Evolutionary conservation across 768 basidiomycete species (phyloP).

Genomic region (Collybia sp.): DNA sequence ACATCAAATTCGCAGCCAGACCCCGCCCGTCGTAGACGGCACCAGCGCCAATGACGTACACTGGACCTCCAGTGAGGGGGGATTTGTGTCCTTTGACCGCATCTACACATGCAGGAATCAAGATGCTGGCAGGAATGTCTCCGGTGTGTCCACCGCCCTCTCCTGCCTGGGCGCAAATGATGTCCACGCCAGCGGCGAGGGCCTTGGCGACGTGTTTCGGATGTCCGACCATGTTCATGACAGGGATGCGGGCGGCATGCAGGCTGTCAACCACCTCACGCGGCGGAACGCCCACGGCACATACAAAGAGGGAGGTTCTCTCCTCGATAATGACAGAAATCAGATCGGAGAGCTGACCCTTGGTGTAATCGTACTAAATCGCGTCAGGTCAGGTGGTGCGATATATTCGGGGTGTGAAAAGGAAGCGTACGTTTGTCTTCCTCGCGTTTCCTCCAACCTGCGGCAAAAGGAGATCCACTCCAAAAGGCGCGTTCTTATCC

Average conservation of each 20-base stretch:
- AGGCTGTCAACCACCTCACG: constrained; percentile 73
- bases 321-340: constrained; percentile 92
- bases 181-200: constrained; percentile 79
- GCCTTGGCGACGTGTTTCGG: constrained; percentile 85
- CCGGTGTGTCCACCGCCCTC: constrained; percentile 92
- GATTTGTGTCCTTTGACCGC: constrained; percentile 72
- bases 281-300: constrained; percentile 86
- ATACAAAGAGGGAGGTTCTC: constrained; percentile 85
- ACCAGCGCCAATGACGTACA: constrained; percentile 89
- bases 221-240: constrained; percentile 98
- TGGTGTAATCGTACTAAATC: constrained; percentile 79
- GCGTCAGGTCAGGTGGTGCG: not conserved
- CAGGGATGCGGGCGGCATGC: constrained; percentile 78
- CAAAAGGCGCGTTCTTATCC: constrained; percentile 78
- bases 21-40: constrained; percentile 88
- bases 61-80: constrained; percentile 75
- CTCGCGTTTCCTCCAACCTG: constrained; percentile 83
- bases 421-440: constrained; percentile 73
- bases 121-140: constrained; percentile 74
- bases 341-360: constrained; percentile 78
- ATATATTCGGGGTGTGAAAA: not conserved
- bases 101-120: constrained; percentile 91
- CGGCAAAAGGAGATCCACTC: constrained; percentile 87
- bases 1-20: constrained; percentile 82
- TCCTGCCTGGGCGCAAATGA: constrained; percentile 93